phyloP scores from a whole-genome alignment of 148 eudicot genomes.

The Camellia granthamiana region DNA sequence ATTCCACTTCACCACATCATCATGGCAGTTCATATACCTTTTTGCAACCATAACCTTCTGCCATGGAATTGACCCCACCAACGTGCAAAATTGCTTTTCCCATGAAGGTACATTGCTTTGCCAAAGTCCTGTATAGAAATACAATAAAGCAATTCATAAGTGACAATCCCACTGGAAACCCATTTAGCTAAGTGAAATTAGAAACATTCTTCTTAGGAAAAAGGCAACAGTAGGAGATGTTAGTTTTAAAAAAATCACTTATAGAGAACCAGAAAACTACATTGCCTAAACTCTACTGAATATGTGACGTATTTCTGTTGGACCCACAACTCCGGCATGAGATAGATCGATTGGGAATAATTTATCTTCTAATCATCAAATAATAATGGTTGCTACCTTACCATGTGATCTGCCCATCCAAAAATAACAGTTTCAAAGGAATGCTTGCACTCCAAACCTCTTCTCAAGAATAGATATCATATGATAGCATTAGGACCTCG shows the following conservation, averaged over 20 bases:
- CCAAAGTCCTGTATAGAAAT: constrained; percentile 39
- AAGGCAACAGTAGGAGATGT: neutral
- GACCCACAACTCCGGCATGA: neutral
- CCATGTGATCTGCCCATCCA: no score
- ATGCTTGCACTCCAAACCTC: no score
- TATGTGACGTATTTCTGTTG: neutral
- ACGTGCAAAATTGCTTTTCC: constrained; percentile 71
- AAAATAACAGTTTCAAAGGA: no score
- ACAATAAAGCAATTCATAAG: constrained; percentile 7
- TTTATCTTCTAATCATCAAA: no score
- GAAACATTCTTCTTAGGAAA: neutral
- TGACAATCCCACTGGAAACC: constrained; percentile 1
- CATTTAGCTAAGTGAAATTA: neutral
- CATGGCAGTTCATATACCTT: constrained; percentile 41
- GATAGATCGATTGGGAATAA: no score
- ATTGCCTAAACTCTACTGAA: neutral
- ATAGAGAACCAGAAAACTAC: neutral
- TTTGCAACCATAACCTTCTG: constrained; percentile 56
- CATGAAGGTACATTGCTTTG: constrained; percentile 60
- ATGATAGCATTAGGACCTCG: no score
- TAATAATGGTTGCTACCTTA: no score
- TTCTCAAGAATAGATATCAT: no score
- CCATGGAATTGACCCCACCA: constrained; percentile 66
- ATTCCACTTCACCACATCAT: constrained; percentile 52
- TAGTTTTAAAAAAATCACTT: neutral